A percentile compares a stretch with the other conserved stretches of the same genome.
phyloP scores from a whole-genome alignment of 352 stramenopile species.

The Phytophthora capsici region DNA sequence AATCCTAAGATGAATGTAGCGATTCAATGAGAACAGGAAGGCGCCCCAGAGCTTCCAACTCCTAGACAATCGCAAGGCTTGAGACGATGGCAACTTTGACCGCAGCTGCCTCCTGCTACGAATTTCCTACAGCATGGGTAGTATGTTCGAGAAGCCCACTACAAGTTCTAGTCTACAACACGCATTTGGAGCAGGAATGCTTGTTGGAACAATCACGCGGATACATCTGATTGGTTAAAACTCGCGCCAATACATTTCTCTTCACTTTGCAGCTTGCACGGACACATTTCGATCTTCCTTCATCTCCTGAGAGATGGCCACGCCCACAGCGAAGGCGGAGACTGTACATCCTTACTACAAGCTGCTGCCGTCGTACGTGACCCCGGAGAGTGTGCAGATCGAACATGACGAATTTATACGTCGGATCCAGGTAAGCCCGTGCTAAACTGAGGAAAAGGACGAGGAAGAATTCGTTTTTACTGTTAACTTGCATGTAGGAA shows the following conservation, averaged over 20 bases:
- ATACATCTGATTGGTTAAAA: conserved; percentile 24
- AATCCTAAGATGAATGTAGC: too few species aligned
- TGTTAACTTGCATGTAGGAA: conserved; percentile 34
- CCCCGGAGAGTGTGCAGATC: conserved; percentile 37
- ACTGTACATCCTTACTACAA: conserved; percentile 62
- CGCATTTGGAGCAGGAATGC: conserved; percentile 12
- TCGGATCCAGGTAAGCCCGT: conserved; percentile 41
- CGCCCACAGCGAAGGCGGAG: not conserved
- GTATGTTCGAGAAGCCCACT: not conserved
- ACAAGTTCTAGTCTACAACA: too few species aligned
- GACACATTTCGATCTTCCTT: too few species aligned
- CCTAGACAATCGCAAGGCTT: too few species aligned
- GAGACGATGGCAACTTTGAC: too few species aligned
- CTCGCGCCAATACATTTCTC: not conserved
- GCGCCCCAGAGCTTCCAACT: too few species aligned
- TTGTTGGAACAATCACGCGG: conserved; percentile 9
- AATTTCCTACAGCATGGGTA: not conserved
- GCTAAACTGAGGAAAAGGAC: not conserved
- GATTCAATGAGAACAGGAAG: too few species aligned
- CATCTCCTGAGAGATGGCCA: conserved; percentile 4
- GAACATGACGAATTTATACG: conserved; percentile 55
- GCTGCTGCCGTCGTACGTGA: conserved; percentile 66
- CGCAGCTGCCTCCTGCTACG: not conserved
- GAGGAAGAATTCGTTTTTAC: not conserved
- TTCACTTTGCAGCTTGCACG: conserved; percentile 19